These are phyloP conservation scores for Aspergillus sp. DNA, from an alignment of 2,329 filamentous ascomycete species.

Conservation along the genomic window DNA sequence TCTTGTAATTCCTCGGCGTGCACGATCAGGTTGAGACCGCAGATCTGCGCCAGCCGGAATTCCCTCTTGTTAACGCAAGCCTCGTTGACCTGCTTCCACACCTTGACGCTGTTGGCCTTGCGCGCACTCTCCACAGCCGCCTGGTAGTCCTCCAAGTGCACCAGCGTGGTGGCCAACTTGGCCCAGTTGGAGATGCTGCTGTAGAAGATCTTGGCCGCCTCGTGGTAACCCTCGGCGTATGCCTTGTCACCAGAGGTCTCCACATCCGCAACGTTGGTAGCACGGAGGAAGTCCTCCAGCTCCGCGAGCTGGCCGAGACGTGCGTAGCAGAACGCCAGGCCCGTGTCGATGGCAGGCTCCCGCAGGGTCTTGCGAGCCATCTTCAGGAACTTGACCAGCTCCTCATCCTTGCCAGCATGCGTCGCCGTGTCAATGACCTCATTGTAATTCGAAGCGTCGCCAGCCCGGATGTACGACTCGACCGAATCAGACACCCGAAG, in stretches of 20 bases:
- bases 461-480: conserved; percentile 92
- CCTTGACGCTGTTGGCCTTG: conserved; percentile 98
- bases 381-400: conserved; percentile 88
- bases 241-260: conserved; percentile 98
- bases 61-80: conserved; percentile 97
- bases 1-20: conserved; percentile 92
- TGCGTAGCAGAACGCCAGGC: conserved; percentile 85
- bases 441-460: conserved; percentile 82
- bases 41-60: conserved; percentile 97
- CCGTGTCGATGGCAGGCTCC: conserved; percentile 88
- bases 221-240: conserved; percentile 84
- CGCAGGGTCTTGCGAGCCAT: conserved; percentile 97
- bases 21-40: conserved; percentile 93
- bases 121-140: conserved; percentile 94
- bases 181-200: conserved; percentile 99
- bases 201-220: conserved; percentile 98
- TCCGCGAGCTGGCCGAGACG: conserved; percentile 85
- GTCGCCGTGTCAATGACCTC: conserved; percentile 96
- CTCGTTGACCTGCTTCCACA: conserved; percentile 97
- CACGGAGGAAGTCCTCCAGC: conserved; percentile 90
- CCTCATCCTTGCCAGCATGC: conserved; percentile 93
- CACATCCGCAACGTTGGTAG: conserved; percentile 88
- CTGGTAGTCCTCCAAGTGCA: conserved; percentile 96
- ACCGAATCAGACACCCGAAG: conserved; percentile 87
- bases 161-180: conserved; percentile 92